These are phyloP conservation scores for Exutisphaerella laricina DNA, from an alignment of 2,329 filamentous ascomycete species.

Conservation along the genomic window DNA sequence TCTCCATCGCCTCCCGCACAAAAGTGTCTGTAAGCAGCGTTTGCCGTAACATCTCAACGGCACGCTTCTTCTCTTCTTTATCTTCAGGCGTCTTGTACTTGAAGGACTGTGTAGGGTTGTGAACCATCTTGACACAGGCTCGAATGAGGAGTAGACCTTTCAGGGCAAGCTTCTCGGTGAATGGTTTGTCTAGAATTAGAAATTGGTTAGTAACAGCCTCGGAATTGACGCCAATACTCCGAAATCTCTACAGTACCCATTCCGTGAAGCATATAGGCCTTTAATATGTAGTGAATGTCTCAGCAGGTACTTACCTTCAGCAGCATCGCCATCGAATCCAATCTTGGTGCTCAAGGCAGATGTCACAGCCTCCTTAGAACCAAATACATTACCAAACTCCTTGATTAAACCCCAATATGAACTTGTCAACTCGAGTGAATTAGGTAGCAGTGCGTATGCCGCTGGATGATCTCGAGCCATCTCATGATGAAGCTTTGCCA, in stretches of 20 bases:
- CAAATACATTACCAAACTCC: conserved; percentile 69
- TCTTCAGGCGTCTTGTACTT: conserved; percentile 70
- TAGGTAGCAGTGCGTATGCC: conserved; percentile 75
- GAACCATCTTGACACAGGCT: conserved; percentile 78
- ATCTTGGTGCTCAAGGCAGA: conserved; percentile 28
- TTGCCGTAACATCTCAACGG: conserved; percentile 63
- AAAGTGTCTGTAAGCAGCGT: conserved; percentile 71
- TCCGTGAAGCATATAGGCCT: no score
- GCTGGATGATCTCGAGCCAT: conserved; percentile 76
- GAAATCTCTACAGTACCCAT: no score
- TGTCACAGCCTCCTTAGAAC: conserved; percentile 42
- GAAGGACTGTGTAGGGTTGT: conserved; percentile 74
- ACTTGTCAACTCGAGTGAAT: conserved; percentile 68
- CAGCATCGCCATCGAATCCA: conserved; percentile 40
- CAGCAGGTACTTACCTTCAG: conserved; percentile 39
- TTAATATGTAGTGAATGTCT: no score
- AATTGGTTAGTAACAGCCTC: no score
- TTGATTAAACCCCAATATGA: conserved; percentile 82
- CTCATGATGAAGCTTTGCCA: conserved; percentile 84
- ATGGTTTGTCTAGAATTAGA: no score
- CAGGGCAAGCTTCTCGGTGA: conserved; percentile 68
- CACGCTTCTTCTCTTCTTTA: conserved; percentile 68
- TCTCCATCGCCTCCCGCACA: conserved; percentile 73
- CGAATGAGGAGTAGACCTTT: conserved; percentile 78
- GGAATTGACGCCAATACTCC: no score